Base-by-base conservation (phyloP, 1,284 basidiomycete species). In the Moesziomyces parantarcticus region DNA sequence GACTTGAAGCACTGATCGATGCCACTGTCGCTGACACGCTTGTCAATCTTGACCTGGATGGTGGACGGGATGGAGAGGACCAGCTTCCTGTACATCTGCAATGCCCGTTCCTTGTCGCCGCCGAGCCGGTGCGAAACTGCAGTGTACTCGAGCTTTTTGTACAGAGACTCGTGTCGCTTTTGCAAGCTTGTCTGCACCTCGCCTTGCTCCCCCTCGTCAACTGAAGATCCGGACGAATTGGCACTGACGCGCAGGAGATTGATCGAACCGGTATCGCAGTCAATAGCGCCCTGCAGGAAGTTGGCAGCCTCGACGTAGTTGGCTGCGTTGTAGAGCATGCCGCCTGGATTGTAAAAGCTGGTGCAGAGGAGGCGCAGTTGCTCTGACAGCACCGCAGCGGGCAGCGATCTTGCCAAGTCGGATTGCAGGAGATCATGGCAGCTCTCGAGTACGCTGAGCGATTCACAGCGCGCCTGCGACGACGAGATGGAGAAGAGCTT, bases 331-430 rank as follows among this genome's bases (percentile, higher is more conserved):
- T 84, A 86, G 8, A 85, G 72, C 36, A 76, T 77, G 18, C 80
- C 82, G 8, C 80, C 86, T 47, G 81, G 68, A 48, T 85, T 85
- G 67, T 85, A 86, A 26, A 82, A 83, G 5, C 78, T 75, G 11
- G 62, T 80, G 3, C 83, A 81, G 29, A 85, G 55, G 18, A 71
- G 65, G 1, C 64, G 61, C 20, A 68, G 50, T 32, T 64, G 58
- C 47, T 73, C 65, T 5, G 64, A 56, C 23, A 62, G n/a, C 1
- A 50, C 23, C 7, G 56, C 50, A 11, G n/a, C 14, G 4, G 58
- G 48, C 14, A 60, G 50, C 6, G 57, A 42, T 18, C 53, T 40
- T 2, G 50, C 50, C 39, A 32, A 4, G 7, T 55, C 50, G 23
- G 48, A 26, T n/a, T 40, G 56, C 29, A 73, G 21, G 5, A 73